These are phyloP conservation scores for Macroventuria anomochaeta DNA, from an alignment of 2,329 filamentous ascomycete genomes.

Conservation along the genomic window DNA sequence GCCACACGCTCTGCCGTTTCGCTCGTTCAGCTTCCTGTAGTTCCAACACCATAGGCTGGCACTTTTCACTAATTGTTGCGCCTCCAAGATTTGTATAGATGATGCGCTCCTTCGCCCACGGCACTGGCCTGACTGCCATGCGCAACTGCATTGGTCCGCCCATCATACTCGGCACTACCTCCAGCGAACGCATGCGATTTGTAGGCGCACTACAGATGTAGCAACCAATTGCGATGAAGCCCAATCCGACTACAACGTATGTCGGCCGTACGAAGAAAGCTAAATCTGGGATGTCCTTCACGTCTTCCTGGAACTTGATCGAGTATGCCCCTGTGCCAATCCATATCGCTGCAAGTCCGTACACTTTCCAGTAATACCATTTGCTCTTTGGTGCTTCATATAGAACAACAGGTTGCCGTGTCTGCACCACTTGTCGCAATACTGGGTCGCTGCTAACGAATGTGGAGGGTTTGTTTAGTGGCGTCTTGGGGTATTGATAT, in stretches of 20 bases:
- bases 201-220: slow-evolving; percentile 43
- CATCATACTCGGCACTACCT: slow-evolving; percentile 39
- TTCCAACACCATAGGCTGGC: slow-evolving; percentile 38
- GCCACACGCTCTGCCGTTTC: slow-evolving; percentile 32
- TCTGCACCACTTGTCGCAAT: slow-evolving; percentile 40
- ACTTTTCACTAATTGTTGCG: slow-evolving; percentile 43
- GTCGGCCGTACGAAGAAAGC: slow-evolving; percentile 43
- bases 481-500: slow-evolving; percentile 28
- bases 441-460: slow-evolving; percentile 41
- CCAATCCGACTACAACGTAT: slow-evolving; percentile 41
- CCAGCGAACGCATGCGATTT: slow-evolving; percentile 38
- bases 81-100: slow-evolving; percentile 39
- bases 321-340: slow-evolving; percentile 39
- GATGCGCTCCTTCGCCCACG: slow-evolving; percentile 37
- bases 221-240: slow-evolving; percentile 38
- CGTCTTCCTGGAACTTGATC: slow-evolving; percentile 41
- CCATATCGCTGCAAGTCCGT: slow-evolving; percentile 33
- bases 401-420: slow-evolving; percentile 41
- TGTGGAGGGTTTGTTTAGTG: slow-evolving; percentile 15
- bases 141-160: slow-evolving; percentile 41
- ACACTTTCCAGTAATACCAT: slow-evolving; percentile 39
- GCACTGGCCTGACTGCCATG: slow-evolving; percentile 33
- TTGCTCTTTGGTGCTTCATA: slow-evolving; percentile 39
- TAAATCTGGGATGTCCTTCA: slow-evolving; percentile 37
- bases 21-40: slow-evolving; percentile 41